Base-by-base conservation (phyloP, 345 rosid species). In the Lepidium sativum region DNA sequence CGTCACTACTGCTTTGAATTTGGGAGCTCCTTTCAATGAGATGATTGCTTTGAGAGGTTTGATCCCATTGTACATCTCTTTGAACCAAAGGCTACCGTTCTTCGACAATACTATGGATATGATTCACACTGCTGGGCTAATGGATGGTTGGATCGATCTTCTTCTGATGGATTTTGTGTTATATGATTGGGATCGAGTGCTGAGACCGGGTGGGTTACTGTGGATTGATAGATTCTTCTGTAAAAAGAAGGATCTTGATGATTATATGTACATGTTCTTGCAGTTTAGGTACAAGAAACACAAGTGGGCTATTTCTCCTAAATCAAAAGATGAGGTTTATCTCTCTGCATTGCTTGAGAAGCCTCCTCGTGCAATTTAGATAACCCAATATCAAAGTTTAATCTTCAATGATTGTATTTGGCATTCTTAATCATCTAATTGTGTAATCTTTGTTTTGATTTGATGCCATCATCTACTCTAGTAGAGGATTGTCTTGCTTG, bases 11-110 rank as follows among this genome's bases (percentile, higher is more conserved):
- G 89, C 97, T 0, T 40, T 85, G 57, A 92, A 92, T 39, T 73
- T 92, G 3, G 97, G 98, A 11, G 98, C 97, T 33, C 92, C 98
- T 44, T 92, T 92, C 78, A 92, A 23, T 50, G 98, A 92, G 78
- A 75, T 76, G 79, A 85, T 92, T 5, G 92, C 98, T 0, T 82
- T 92, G 9, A 69, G 98, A 65, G 95, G 98, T 4, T 45, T 92
- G 76, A 44, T 89, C 51, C 96, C 95, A 43, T 52, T 92, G 41
- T 85, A 89, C 61, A 49, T 70, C 41, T 83, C 98, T 2, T 9
- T 87, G 75, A 89, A 89, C 76, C 98, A 92, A 68, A 81, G 94
- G 62, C 86, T 92, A 14, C 94, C 94, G 4, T 87, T 92, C 58
- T 92, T 92, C 7, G 96, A 89, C 59, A 89, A 92, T 77, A 87